Evolutionary conservation across 1,284 basidiomycete species (phyloP).

Genomic region (Marasmius tenuissimus): DNA sequence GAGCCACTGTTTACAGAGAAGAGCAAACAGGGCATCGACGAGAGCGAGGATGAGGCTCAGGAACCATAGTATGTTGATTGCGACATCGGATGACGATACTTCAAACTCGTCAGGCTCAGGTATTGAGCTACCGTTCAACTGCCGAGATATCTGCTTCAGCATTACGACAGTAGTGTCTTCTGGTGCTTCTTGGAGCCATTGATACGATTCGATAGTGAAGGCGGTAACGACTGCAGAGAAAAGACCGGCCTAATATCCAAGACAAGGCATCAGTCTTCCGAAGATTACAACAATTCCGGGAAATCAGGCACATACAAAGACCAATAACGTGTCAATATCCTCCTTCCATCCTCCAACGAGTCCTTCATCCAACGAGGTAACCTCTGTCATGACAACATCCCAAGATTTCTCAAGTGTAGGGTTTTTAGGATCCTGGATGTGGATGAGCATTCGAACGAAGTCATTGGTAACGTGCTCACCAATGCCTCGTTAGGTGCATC

Average conservation of each 20-base stretch:
- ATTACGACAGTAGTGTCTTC: not conserved
- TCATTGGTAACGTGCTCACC: no score
- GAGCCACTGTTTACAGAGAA: constrained; percentile 12
- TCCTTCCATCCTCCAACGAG: no score
- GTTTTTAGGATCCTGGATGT: no score
- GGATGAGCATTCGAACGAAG: no score
- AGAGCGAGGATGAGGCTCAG: constrained; percentile 9
- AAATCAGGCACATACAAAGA: not conserved
- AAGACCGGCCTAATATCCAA: not conserved
- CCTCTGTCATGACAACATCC: no score
- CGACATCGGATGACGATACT: not conserved
- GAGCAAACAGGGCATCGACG: not conserved
- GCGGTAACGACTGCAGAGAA: constrained; percentile 5
- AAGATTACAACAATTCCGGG: not conserved
- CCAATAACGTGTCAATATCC: not conserved
- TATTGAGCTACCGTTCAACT: not conserved
- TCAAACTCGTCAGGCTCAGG: no score
- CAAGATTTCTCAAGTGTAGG: no score
- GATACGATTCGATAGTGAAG: constrained; percentile 5
- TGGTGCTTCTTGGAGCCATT: constrained; percentile 1
- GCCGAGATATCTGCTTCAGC: constrained; percentile 1
- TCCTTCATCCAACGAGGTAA: no score
- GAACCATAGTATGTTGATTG: constrained; percentile 3
- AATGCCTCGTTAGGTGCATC: no score
- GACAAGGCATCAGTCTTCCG: not conserved